Evolutionary conservation across 129 eudicot species (phyloP).

Genomic region (Logfia minima): DNA sequence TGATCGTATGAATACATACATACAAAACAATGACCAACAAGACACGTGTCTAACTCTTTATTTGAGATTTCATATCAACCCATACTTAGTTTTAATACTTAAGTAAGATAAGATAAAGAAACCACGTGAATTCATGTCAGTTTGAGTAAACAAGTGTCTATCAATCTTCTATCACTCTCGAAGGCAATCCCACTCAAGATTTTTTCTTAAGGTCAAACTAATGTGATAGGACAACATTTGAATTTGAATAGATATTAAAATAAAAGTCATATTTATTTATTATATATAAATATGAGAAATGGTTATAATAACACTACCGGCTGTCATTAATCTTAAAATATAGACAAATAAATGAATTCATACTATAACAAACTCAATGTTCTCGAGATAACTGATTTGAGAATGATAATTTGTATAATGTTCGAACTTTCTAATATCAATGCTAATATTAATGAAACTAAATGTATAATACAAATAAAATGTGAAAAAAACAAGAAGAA

Average conservation of each 20-base stretch:
- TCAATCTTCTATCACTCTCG: background rate
- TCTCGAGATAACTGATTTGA: no score
- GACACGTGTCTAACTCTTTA: conserved; percentile 19
- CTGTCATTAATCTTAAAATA: background rate
- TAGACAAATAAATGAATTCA: no score
- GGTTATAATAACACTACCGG: no score
- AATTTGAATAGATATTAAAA: no score
- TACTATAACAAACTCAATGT: no score
- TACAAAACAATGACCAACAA: conserved; percentile 20
- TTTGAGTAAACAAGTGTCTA: background rate
- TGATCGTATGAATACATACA: conserved; percentile 3
- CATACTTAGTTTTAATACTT: background rate
- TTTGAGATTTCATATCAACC: conserved; percentile 15
- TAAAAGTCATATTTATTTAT: no score
- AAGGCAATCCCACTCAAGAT: background rate
- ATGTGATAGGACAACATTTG: background rate
- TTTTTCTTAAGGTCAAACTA: conserved; percentile 21
- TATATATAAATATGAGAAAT: no score
- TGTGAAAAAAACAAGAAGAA: background rate
- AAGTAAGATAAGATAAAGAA: conserved; percentile 1
- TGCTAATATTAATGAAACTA: no score
- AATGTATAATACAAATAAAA: background rate
- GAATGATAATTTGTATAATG: no score
- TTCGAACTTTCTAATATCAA: no score
- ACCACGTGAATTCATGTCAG: background rate